These are phyloP conservation scores for Letharia columbiana DNA, from an alignment of 495 filamentous ascomycete species.

Conservation along the genomic window DNA sequence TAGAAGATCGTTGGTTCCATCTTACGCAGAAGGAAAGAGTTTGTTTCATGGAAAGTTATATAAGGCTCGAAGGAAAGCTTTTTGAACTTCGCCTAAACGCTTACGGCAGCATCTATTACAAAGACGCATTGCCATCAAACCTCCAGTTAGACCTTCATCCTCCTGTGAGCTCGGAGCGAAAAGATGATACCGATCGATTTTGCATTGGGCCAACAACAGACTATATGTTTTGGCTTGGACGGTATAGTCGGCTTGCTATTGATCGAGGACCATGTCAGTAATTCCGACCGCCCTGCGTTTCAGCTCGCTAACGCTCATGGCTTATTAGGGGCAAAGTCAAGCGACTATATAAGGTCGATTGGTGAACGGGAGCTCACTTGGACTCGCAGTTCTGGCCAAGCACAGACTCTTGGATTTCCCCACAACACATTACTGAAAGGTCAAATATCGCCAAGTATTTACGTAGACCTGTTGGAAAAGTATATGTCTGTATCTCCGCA, in stretches of 20 bases:
- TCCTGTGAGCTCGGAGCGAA: constrained; percentile 11
- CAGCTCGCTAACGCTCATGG: not conserved
- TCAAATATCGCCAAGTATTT: constrained; percentile 14
- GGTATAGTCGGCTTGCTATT: constrained; percentile 25
- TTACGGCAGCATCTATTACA: constrained; percentile 36
- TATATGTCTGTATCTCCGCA: constrained; percentile 28
- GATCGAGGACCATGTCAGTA: constrained; percentile 35
- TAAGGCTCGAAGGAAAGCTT: constrained; percentile 33
- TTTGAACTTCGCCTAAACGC: constrained; percentile 32
- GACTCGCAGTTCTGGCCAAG: not conserved
- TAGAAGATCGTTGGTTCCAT: constrained; percentile 24
- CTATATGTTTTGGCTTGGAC: constrained; percentile 34
- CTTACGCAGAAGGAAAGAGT: constrained; percentile 33
- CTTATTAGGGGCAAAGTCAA: not conserved
- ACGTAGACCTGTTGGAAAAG: constrained; percentile 25
- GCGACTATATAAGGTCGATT: constrained; percentile 9
- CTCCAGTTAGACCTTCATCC: not conserved
- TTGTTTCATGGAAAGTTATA: constrained; percentile 34
- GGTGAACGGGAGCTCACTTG: not conserved
- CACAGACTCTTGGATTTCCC: constrained; percentile 21
- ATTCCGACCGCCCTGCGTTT: not conserved
- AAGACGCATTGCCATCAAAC: constrained; percentile 1
- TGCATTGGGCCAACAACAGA: constrained; percentile 33
- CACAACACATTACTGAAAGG: constrained; percentile 27
- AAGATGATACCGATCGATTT: constrained; percentile 28